A percentile compares a stretch with the other conserved stretches of the same genome.
Conservation (phyloP, 2,329 filamentous ascomycete species). For the Plenodomus lindquistii region DNA sequence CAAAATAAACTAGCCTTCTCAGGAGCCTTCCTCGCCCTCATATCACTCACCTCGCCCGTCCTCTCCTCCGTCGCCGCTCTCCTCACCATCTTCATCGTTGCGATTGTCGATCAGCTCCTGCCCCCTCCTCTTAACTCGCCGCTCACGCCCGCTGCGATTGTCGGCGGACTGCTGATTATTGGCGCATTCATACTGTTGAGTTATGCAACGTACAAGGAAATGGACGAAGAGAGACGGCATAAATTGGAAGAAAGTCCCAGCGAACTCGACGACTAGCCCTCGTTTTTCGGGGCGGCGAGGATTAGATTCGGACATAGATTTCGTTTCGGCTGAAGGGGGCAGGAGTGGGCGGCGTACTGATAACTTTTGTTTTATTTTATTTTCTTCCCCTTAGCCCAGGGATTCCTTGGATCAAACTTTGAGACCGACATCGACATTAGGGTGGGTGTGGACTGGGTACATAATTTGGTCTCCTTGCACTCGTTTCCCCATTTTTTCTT, state of each 20-base stretch:
- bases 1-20: slow-evolving; percentile 65
- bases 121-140: slow-evolving; percentile 70
- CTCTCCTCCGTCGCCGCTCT: slow-evolving; percentile 90
- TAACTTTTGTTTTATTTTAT: too few relatives aligned
- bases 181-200: slow-evolving; percentile 83
- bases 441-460: too few relatives aligned
- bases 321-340: too few relatives aligned
- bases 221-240: slow-evolving; percentile 78
- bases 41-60: slow-evolving; percentile 89
- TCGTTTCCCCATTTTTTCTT: too few relatives aligned
- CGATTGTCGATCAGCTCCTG: slow-evolving; percentile 84
- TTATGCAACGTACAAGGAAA: slow-evolving; percentile 91
- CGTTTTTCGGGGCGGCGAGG: too few relatives aligned
- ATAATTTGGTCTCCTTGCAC: too few relatives aligned
- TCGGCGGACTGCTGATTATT: slow-evolving; percentile 86
- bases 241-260: slow-evolving; percentile 52
- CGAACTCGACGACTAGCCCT: slow-evolving; percentile 47
- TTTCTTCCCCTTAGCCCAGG: too few relatives aligned
- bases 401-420: too few relatives aligned
- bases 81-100: slow-evolving; percentile 95
- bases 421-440: too few relatives aligned
- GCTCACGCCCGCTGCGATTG: slow-evolving; percentile 72
- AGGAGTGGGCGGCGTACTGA: too few relatives aligned
- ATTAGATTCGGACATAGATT: too few relatives aligned
- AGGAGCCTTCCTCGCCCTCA: slow-evolving; percentile 89